Percentiles rank a stretch among this genome's conserved stretches.
phyloP scores from a whole-genome alignment of 202 grass and related monocot genomes.

The Panicum hallii region DNA sequence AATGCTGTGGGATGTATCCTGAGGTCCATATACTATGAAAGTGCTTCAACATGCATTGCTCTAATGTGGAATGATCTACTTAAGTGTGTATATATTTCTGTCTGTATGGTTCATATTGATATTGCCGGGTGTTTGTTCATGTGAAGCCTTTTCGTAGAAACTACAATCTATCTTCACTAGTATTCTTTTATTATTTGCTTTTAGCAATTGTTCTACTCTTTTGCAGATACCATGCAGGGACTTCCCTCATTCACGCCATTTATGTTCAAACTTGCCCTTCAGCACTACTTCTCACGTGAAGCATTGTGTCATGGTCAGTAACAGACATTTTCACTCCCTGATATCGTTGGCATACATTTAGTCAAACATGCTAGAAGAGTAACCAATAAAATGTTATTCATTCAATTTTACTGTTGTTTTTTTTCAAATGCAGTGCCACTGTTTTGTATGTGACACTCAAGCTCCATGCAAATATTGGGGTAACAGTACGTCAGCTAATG shows the following conservation, averaged over 20 bases:
- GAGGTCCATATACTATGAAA: conserved; percentile 17
- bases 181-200: conserved; percentile 26
- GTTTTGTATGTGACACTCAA: conserved; percentile 84
- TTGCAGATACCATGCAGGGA: conserved; percentile 86
- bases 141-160: conserved; percentile 10
- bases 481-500: conserved; percentile 41
- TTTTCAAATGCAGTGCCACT: conserved; percentile 84
- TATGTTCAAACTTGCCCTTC: conserved; percentile 89
- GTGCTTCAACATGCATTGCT: conserved; percentile 26
- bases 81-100: conserved; percentile 12
- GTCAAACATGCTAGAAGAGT: conserved; percentile 8
- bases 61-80: conserved; percentile 14
- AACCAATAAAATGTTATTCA: conserved; percentile 12
- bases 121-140: conserved; percentile 1
- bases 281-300: conserved; percentile 70
- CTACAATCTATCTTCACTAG: conserved; percentile 13
- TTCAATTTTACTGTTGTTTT: conserved; percentile 14
- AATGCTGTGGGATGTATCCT: background rate
- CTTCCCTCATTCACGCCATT: conserved; percentile 92
- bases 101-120: conserved; percentile 24
- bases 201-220: conserved; percentile 31
- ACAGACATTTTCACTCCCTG: background rate
- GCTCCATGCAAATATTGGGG: conserved; percentile 91
- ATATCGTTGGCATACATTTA: conserved; percentile 27
- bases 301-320: conserved; percentile 83